These are phyloP conservation scores for Fraxinus ornus DNA, from an alignment of 305 asterid species.

Conservation along the genomic window DNA sequence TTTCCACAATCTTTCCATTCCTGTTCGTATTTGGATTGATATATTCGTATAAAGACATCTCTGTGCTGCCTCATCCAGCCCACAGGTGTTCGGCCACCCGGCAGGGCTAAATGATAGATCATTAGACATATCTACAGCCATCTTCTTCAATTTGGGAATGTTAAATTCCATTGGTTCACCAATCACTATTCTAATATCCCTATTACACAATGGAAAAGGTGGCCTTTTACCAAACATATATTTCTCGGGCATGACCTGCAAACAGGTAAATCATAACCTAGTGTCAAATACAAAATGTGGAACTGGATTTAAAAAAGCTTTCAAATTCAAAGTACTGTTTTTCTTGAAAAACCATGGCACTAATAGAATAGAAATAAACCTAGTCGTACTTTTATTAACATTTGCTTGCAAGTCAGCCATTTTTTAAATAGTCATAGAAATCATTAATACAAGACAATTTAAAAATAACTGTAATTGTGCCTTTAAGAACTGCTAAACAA, in stretches of 20 bases:
- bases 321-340: background rate
- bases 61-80: conserved; percentile 85
- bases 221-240: conserved; percentile 74
- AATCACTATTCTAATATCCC: conserved; percentile 53
- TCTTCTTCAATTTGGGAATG: conserved; percentile 67
- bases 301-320: background rate
- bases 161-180: conserved; percentile 86
- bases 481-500: background rate
- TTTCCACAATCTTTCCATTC: conserved; percentile 60
- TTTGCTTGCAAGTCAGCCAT: background rate
- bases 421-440: background rate
- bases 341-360: background rate
- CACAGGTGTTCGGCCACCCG: conserved; percentile 68
- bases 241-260: conserved; percentile 95
- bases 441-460: background rate
- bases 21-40: conserved; percentile 66
- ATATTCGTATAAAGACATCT: conserved; percentile 62
- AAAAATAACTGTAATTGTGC: background rate
- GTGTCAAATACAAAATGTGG: background rate
- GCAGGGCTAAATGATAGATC: conserved; percentile 34
- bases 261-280: conserved; percentile 4
- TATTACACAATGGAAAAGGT: conserved; percentile 69
- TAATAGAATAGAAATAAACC: background rate
- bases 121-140: conserved; percentile 55
- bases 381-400: background rate